Conservation (phyloP, 2,329 filamentous ascomycete genomes). For the Penicillium decumbens region DNA sequence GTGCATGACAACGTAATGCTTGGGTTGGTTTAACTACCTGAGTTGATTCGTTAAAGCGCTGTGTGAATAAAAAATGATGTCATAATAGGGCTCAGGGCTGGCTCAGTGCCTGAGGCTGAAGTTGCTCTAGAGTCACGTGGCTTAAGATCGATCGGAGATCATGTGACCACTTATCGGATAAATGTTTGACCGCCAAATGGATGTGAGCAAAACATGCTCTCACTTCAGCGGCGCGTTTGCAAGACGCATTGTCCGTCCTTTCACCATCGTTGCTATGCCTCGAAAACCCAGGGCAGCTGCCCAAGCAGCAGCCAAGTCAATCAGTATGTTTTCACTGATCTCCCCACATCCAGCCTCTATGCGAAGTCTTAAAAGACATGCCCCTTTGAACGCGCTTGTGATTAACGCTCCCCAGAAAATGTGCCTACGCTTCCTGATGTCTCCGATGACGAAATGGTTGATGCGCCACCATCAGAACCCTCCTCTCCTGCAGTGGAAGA, state of each 20-base stretch:
- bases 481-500: slow-evolving; percentile 22
- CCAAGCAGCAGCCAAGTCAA: slow-evolving; percentile 45
- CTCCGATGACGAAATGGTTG: slow-evolving; percentile 42
- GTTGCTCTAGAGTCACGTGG: not conserved
- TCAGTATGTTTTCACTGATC: slow-evolving; percentile 33
- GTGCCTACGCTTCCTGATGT: slow-evolving; percentile 39
- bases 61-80: not conserved
- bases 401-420: slow-evolving; percentile 35
- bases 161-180: slow-evolving; percentile 4
- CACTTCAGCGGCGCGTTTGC: slow-evolving; percentile 3
- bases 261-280: slow-evolving; percentile 34
- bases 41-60: not conserved
- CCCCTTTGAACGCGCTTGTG: slow-evolving; percentile 14
- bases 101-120: slow-evolving; percentile 3
- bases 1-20: not conserved
- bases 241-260: slow-evolving; percentile 3
- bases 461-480: slow-evolving; percentile 21
- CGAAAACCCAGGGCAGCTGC: slow-evolving; percentile 45
- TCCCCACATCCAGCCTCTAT: not conserved
- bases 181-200: slow-evolving; percentile 6
- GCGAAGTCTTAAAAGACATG: not conserved
- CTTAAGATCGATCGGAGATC: not conserved
- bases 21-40: too few species aligned
- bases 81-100: not conserved
- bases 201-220: slow-evolving; percentile 17